Conservation (phyloP, 345 rosid genomes). For the Trapa incisa region DNA sequence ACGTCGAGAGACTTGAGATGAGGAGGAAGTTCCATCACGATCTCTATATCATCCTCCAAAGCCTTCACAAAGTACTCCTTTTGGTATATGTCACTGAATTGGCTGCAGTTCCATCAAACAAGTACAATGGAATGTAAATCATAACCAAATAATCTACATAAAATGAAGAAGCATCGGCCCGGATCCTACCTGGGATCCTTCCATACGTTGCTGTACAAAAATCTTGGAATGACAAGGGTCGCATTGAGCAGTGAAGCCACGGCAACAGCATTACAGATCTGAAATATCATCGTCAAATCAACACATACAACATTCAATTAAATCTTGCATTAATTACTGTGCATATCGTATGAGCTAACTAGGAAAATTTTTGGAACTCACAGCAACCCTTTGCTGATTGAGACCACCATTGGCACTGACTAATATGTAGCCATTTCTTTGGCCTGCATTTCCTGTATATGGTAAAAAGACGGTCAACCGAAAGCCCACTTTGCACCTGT, state of each 20-base stretch:
- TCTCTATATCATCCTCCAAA: conserved; percentile 49
- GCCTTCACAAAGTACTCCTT: conserved; percentile 45
- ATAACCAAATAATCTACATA: not conserved
- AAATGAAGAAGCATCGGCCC: not conserved
- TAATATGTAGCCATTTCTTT: conserved; percentile 54
- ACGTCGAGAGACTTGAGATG: conserved; percentile 37
- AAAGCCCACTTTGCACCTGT: not conserved
- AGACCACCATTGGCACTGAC: conserved; percentile 94
- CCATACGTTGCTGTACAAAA: conserved; percentile 97
- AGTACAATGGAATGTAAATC: not conserved
- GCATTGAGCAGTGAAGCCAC: conserved; percentile 74
- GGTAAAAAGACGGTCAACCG: conserved; percentile 2
- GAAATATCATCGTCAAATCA: not conserved
- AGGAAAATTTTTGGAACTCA: conserved; percentile 26
- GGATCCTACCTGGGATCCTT: conserved; percentile 72
- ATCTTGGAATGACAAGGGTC: conserved; percentile 63
- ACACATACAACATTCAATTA: not conserved
- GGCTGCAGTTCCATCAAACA: conserved; percentile 38
- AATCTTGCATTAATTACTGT: not conserved
- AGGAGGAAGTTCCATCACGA: conserved; percentile 69
- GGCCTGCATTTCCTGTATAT: conserved; percentile 27
- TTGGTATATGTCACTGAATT: conserved; percentile 74
- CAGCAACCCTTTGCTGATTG: conserved; percentile 93
- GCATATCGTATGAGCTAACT: not conserved
- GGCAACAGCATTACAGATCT: conserved; percentile 79